Base-by-base conservation (phyloP, 371 early-diverging fungal species). In the Mortierella sp. region DNA sequence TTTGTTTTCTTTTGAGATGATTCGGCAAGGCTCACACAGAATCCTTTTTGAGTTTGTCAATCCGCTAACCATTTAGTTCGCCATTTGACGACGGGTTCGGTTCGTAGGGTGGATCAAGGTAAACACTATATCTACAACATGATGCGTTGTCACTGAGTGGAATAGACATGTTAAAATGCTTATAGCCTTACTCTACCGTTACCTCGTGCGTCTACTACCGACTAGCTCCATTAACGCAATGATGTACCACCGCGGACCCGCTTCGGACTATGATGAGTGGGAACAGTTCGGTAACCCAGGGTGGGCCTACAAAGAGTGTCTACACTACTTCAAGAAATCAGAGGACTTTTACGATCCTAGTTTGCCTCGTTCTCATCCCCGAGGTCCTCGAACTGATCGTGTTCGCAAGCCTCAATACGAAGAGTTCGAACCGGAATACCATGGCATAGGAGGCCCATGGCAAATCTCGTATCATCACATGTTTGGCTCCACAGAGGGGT, bases 241-340 rank as follows among this genome's bases (percentile, higher is more conserved):
- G 79, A 79, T 79, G 73, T 73, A 79, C 62, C 73, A 79, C 56
- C 79, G 73, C 14, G 79, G 79, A 12, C 66, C 73, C 9, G 63
- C 79, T 4, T 72, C 72, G n/a, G 79, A 79, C 28, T 79, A 59
- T 50, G 73, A 79, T 12, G 69, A 69, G 25, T 79, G 79, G 79
- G 73, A 56, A 4, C 15, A 37, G 2, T 60, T 79, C 19, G 73
- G 79, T 19, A 79, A 79, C 61, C 62, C 62, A 21, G 79, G 73
- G 29, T 79, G 79, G 79, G 43, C 58, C 48, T 79, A 72, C 60
- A 59, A 69, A 53, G 79, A 79, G 25, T 72, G 72, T 25, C 53
- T 79, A 21, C 67, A 23, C 26, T 79, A 79, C 57, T 79, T 79
- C 57, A 79, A 72, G 25, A 79, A 79, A 45, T 47, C 73, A 4